These are phyloP conservation scores for Aegilops bicornis DNA, from an alignment of 176 grass and related monocot species.

Conservation along the genomic window DNA sequence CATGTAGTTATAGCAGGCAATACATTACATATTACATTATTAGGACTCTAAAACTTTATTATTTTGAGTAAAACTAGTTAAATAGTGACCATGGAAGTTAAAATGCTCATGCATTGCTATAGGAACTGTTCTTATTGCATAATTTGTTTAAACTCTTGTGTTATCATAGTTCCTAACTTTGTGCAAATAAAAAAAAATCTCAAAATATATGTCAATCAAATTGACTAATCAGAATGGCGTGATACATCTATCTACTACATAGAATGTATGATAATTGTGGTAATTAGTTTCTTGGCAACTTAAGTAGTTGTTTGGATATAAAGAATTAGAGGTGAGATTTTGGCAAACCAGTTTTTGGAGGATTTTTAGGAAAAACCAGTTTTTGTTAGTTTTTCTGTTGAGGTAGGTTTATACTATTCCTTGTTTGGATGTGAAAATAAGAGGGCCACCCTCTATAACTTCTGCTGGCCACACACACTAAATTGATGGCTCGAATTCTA, in stretches of 20 bases:
- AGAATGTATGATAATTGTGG: neutral
- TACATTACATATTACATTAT: neutral
- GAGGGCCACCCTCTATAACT: too few relatives aligned
- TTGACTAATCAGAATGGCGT: neutral
- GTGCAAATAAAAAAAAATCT: neutral
- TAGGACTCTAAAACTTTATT: neutral
- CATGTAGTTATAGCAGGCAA: neutral
- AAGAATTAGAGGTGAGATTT: too few relatives aligned
- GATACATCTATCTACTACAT: neutral
- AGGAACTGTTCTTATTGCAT: neutral
- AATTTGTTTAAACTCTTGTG: neutral
- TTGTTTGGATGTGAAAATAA: too few relatives aligned
- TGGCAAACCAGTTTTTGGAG: too few relatives aligned
- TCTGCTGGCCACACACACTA: too few relatives aligned
- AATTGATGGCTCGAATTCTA: too few relatives aligned
- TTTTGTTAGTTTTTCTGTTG: neutral
- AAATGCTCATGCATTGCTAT: neutral
- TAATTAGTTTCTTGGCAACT: too few relatives aligned
- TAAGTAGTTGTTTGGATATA: too few relatives aligned
- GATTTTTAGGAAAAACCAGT: too few relatives aligned
- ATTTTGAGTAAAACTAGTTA: neutral
- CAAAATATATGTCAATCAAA: neutral
- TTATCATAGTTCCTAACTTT: neutral
- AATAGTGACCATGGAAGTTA: neutral
- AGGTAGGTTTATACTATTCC: too few relatives aligned